A percentile compares a stretch with the other conserved stretches of the same genome.
Conservation (phyloP, 768 basidiomycete species). For the Cyclocybe cylindracea region DNA sequence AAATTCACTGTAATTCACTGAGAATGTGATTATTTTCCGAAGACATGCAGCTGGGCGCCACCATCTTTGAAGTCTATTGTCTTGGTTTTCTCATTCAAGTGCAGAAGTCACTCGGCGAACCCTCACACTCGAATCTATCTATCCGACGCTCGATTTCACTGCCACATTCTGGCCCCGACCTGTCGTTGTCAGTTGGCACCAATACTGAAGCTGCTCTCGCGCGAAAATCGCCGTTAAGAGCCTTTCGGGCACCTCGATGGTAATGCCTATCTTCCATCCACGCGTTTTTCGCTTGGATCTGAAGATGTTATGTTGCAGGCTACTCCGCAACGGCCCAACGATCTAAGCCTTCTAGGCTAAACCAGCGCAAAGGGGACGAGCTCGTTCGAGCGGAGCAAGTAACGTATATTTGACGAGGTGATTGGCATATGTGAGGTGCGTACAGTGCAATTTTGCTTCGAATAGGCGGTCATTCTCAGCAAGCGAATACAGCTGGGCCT, state of each 20-base stretch:
- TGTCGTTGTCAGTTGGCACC: slow-evolving; percentile 72
- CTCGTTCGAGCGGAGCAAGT: neutral
- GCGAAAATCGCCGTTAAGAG: slow-evolving; percentile 55
- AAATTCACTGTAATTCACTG: too few relatives aligned
- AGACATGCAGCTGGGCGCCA: too few relatives aligned
- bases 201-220: slow-evolving; percentile 76
- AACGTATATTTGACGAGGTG: neutral
- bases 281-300: too few relatives aligned
- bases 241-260: too few relatives aligned
- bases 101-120: slow-evolving; percentile 14
- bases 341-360: too few relatives aligned
- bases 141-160: slow-evolving; percentile 25
- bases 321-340: too few relatives aligned
- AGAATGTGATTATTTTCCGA: too few relatives aligned
- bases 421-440: neutral
- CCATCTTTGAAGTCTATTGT: too few relatives aligned
- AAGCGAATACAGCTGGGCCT: slow-evolving; percentile 33
- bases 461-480: slow-evolving; percentile 12
- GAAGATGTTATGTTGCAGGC: too few relatives aligned
- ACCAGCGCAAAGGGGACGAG: neutral
- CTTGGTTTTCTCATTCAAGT: too few relatives aligned
- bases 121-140: slow-evolving; percentile 8
- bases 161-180: slow-evolving; percentile 43
- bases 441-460: too few relatives aligned
- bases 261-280: too few relatives aligned